phyloP scores from a whole-genome alignment of 2,329 filamentous ascomycete species.

The Orbilia quercus region DNA sequence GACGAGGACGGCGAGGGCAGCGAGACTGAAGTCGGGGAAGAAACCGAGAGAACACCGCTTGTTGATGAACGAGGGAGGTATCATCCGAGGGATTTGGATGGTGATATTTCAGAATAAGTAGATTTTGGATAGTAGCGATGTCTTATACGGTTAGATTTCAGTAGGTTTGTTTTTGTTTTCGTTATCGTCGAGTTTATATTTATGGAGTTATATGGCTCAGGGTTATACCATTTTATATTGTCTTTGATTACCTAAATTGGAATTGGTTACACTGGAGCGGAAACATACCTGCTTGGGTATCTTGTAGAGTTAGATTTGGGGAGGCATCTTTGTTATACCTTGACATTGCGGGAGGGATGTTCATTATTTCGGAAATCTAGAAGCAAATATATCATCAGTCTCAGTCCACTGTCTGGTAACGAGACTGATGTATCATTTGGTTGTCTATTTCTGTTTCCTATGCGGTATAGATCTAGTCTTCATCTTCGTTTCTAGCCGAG shows the following conservation, averaged over 20 bases:
- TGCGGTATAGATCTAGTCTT: not conserved
- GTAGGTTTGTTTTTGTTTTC: not conserved
- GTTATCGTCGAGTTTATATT: not conserved
- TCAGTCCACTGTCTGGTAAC: too few relatives aligned
- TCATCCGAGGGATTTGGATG: slow-evolving; percentile 27
- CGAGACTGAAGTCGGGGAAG: slow-evolving; percentile 27
- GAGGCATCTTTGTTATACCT: too few relatives aligned
- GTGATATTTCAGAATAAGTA: slow-evolving; percentile 44
- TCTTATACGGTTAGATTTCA: not conserved
- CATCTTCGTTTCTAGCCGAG: not conserved
- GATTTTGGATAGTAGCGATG: not conserved
- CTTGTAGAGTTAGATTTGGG: too few relatives aligned
- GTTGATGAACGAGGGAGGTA: slow-evolving; percentile 15
- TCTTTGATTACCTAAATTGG: too few relatives aligned
- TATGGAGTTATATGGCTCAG: not conserved
- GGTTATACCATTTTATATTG: not conserved
- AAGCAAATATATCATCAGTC: too few relatives aligned
- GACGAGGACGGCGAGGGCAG: slow-evolving; percentile 8
- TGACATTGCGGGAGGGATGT: too few relatives aligned
- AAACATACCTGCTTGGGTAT: too few relatives aligned
- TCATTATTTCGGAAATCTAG: too few relatives aligned
- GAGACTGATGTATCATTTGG: too few relatives aligned
- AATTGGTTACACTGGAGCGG: too few relatives aligned
- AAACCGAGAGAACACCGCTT: slow-evolving; percentile 34
- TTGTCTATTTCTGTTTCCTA: not conserved